These are phyloP conservation scores for Solanum pinnatisectum DNA, from an alignment of 257 asterid genomes.

Conservation along the genomic window DNA sequence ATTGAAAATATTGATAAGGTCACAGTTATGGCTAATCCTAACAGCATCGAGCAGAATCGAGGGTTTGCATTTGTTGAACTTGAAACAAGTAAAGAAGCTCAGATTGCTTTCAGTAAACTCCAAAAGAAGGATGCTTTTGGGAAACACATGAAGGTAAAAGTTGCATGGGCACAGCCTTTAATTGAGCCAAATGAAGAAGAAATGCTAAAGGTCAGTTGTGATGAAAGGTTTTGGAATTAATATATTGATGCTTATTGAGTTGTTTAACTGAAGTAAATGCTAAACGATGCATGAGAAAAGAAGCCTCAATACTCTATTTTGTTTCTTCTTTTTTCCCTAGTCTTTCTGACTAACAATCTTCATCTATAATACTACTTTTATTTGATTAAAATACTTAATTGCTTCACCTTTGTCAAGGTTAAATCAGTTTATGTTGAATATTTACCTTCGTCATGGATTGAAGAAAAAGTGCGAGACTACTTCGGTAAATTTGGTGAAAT, in stretches of 20 bases:
- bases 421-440: conserved; percentile 59
- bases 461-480: conserved; percentile 35
- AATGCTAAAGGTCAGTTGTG: conserved; percentile 44
- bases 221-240: conserved; percentile 1
- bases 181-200: conserved; percentile 51
- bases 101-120: conserved; percentile 50
- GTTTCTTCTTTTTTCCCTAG: not conserved
- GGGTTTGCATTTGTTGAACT: conserved; percentile 73
- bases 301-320: not conserved
- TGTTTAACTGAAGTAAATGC: not conserved
- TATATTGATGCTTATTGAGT: not conserved
- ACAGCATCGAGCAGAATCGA: conserved; percentile 41
- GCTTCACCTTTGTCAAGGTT: conserved; percentile 28
- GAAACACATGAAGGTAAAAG: conserved; percentile 30
- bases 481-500: conserved; percentile 67
- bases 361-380: not conserved
- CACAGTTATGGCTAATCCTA: conserved; percentile 43
- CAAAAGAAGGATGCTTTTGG: conserved; percentile 42
- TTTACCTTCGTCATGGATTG: conserved; percentile 59
- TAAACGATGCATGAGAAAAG: not conserved
- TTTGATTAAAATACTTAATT: not conserved
- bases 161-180: conserved; percentile 73
- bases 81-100: conserved; percentile 59
- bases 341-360: not conserved
- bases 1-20: conserved; percentile 54